Base-by-base conservation (phyloP, 768 basidiomycete genomes). In the Tremella yokohamensis region DNA sequence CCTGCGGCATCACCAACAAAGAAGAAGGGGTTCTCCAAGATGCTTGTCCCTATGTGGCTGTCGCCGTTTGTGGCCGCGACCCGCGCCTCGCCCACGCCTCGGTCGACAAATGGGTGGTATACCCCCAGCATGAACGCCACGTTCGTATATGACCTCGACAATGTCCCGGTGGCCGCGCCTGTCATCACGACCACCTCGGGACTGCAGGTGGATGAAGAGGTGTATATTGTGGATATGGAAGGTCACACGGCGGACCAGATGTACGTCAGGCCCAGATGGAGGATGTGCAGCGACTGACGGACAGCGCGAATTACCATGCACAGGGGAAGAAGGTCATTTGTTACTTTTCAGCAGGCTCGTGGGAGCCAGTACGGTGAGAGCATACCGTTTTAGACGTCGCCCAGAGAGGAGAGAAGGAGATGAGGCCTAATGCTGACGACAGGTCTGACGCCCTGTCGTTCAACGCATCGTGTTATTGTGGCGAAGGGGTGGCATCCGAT, bases 321-420 rank as follows among this genome's bases (percentile, higher is more conserved):
- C 29, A 57, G 8, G 68, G 68, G 26, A 70, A 70, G 57, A 63
- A 40, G 9, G 65, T 67, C 19, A 57, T 62, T 1, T 70, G 68
- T 49, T 70, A 70, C 55, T 63, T 67, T 54, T 52, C 49, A 15
- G 68, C 68, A 25, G 68, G 68, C 29, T 62, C 68, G 0, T 66
- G 57, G 54, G 68, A 70, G 38, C 64, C 64, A 0, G 40, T 39
- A 49, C 25, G 66, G 65, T 63, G 37, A 56, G 65, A 16, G 19
- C 1, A n/a, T n/a, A n/a, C n/a, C n/a, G n/a, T n/a, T n/a, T n/a
- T n/a, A n/a, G n/a, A 15, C 12, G 42, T 12, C 26, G 22, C 40
- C 38, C 9, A 47, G 7, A 15, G 40, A 7, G 2, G 24, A 37
- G 42, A 7, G 1, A 16, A 6, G 20, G 15, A 12, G 3, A 20